Conservation (phyloP, 805 yeast species). For the Candida insectalens region DNA sequence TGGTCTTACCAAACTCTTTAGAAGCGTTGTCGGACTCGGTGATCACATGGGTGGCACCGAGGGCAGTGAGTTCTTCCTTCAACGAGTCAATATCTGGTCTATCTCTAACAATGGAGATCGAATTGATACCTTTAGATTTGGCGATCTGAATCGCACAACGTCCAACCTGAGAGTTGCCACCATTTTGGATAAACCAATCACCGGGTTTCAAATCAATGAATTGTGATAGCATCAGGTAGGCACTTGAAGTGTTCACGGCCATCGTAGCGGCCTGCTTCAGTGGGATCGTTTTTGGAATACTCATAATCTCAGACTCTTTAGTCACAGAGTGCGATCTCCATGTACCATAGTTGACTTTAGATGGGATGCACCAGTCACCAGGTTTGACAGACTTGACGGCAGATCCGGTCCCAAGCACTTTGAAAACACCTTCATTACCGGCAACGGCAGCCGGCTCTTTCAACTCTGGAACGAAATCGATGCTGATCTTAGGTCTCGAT, state of each 20-base stretch:
- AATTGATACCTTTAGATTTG: constrained; percentile 65
- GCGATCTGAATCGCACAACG: constrained; percentile 86
- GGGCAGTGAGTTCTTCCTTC: constrained; percentile 38
- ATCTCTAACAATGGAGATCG: constrained; percentile 81
- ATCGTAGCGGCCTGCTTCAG: constrained; percentile 75
- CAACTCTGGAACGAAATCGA: constrained; percentile 38
- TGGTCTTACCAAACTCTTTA: constrained; percentile 51
- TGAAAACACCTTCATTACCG: constrained; percentile 91
- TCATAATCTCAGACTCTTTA: constrained; percentile 40
- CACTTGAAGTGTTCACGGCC: constrained; percentile 88
- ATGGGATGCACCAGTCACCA: constrained; percentile 89
- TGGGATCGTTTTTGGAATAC: constrained; percentile 46
- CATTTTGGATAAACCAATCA: constrained; percentile 93
- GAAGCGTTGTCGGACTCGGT: constrained; percentile 80
- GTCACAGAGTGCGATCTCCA: constrained; percentile 80
- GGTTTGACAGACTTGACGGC: constrained; percentile 33
- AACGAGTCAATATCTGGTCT: constrained; percentile 66
- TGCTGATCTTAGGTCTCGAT: constrained; percentile 52
- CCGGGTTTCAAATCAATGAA: constrained; percentile 52
- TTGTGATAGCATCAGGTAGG: constrained; percentile 76
- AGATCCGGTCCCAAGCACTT: constrained; percentile 66
- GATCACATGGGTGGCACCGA: constrained; percentile 84
- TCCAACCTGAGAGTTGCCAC: constrained; percentile 94
- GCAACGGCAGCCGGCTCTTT: constrained; percentile 68
- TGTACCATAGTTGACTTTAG: constrained; percentile 74